Evolutionary conservation across 306 rosid species (phyloP).

Genomic region (Vigna angularis): DNA sequence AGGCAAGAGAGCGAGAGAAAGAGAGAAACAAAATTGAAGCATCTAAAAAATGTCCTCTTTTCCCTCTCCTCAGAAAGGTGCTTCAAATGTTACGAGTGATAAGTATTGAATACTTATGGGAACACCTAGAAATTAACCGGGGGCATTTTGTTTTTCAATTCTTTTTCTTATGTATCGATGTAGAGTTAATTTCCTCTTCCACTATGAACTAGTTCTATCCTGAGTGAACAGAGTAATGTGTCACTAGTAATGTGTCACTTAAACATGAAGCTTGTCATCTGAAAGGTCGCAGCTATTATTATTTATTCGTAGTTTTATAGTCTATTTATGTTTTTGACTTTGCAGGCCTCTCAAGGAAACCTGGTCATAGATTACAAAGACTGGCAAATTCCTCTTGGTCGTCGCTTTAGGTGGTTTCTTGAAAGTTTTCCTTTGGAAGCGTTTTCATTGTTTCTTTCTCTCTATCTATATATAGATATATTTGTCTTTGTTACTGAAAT

Average conservation of each 20-base stretch:
- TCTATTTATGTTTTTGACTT: constrained; percentile 41
- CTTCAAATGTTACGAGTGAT: background rate
- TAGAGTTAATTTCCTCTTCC: constrained; percentile 3
- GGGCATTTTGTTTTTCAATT: constrained; percentile 14
- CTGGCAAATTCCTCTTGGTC: constrained; percentile 98
- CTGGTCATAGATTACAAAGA: constrained; percentile 92
- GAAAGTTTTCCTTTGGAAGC: constrained; percentile 28
- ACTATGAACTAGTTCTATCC: constrained; percentile 24
- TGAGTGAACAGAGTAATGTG: background rate
- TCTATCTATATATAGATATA: background rate
- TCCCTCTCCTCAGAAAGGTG: background rate
- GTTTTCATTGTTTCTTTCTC: constrained; percentile 15
- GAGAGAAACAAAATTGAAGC: constrained; percentile 20
- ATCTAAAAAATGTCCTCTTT: background rate
- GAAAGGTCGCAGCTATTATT: constrained; percentile 17
- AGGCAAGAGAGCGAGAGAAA: background rate
- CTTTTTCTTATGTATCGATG: background rate
- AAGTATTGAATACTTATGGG: background rate
- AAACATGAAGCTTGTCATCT: constrained; percentile 20
- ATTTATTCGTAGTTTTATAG: constrained; percentile 24
- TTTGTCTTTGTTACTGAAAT: constrained; percentile 20
- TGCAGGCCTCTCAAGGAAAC: constrained; percentile 82
- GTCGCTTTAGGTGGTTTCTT: constrained; percentile 84
- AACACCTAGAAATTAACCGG: constrained; percentile 26
- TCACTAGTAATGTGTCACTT: constrained; percentile 10